Conservation (phyloP, 1,139 yeast species). For the Tardiomyces digboiensis region DNA sequence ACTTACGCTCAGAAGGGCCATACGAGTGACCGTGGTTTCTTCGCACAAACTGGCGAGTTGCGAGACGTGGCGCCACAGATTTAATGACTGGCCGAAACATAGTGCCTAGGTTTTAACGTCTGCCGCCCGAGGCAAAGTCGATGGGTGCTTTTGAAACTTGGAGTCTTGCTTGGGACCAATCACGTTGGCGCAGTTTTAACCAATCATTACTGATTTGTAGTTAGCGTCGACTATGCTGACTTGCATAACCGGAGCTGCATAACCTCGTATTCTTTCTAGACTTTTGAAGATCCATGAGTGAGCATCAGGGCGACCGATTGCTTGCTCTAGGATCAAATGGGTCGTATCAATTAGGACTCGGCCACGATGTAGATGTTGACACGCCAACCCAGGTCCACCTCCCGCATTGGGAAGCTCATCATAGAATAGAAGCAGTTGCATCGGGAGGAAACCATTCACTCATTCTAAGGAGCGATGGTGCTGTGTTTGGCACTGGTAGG, state of each 20-base stretch:
- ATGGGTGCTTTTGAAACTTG: slow-evolving; percentile 1
- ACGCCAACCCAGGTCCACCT: slow-evolving; percentile 25
- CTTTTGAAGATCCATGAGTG: too few relatives aligned
- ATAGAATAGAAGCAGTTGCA: slow-evolving; percentile 18
- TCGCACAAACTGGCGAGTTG: neutral
- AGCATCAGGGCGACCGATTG: too few relatives aligned
- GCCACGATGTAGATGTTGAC: slow-evolving; percentile 43
- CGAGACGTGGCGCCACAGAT: neutral
- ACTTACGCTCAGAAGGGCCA: slow-evolving; percentile 14
- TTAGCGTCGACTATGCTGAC: too few relatives aligned
- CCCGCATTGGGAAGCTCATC: neutral
- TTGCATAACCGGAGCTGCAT: too few relatives aligned
- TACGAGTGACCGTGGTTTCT: slow-evolving; percentile 10
- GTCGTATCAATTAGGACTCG: slow-evolving; percentile 60
- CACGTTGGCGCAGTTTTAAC: slow-evolving; percentile 1
- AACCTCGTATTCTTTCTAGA: too few relatives aligned
- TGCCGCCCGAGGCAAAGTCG: neutral
- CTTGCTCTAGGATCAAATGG: slow-evolving; percentile 82
- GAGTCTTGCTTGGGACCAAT: slow-evolving; percentile 1
- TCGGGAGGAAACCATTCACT: slow-evolving; percentile 91
- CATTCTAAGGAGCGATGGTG: slow-evolving; percentile 44
- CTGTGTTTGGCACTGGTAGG: slow-evolving; percentile 50
- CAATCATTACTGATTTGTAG: neutral
- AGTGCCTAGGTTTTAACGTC: neutral
- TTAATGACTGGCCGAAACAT: neutral